Conservation (phyloP, 306 rosid genomes). For the Casuarina equisetifolia region DNA sequence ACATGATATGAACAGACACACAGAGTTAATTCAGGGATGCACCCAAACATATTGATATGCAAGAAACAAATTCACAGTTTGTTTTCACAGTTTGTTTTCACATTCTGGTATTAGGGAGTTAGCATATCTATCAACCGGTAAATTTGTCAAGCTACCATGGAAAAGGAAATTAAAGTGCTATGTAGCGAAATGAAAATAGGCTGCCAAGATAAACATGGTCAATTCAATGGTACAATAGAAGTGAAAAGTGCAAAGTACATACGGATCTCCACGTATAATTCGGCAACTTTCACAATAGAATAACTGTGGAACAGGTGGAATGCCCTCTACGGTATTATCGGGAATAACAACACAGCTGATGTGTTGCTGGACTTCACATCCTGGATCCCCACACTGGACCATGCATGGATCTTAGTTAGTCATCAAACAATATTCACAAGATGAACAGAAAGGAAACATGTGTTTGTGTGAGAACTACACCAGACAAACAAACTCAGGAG, state of each 20-base stretch:
- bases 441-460: not conserved
- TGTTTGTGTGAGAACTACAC: not conserved
- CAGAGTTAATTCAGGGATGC: not conserved
- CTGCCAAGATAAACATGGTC: not conserved
- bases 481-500: not conserved
- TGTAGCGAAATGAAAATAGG: not conserved
- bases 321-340: not conserved
- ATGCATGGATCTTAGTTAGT: not conserved
- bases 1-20: not conserved
- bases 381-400: constrained; percentile 4
- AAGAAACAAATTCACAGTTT: not conserved
- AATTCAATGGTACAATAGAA: not conserved
- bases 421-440: not conserved
- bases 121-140: not conserved
- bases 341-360: constrained; percentile 2
- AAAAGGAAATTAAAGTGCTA: not conserved
- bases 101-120: not conserved
- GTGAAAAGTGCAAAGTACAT: not conserved
- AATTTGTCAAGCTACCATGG: not conserved
- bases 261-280: constrained; percentile 13
- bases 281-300: constrained; percentile 8
- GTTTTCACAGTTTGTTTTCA: not conserved
- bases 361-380: constrained; percentile 4
- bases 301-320: not conserved
- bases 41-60: not conserved